A percentile compares a stretch with the other conserved stretches of the same genome.
phyloP scores from a whole-genome alignment of 2,329 filamentous ascomycete species.

The Herpotrichia juniperi region DNA sequence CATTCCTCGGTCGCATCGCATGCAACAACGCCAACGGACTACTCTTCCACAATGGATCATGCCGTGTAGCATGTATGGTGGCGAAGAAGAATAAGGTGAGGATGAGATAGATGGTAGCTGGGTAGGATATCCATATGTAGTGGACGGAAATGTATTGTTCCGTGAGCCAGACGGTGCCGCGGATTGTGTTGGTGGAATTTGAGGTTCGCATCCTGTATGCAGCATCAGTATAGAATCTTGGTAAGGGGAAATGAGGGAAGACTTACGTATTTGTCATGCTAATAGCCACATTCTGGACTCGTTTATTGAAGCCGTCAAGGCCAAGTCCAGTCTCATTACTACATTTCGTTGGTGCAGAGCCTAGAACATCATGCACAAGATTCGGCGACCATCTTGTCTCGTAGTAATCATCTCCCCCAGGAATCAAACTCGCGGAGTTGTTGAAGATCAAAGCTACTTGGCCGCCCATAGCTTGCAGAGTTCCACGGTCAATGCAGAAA shows the following conservation, averaged over 20 bases:
- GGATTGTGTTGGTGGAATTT: background rate
- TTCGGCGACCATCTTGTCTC: background rate
- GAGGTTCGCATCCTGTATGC: background rate
- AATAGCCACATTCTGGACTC: background rate
- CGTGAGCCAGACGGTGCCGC: background rate
- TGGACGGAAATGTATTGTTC: background rate
- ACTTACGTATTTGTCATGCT: background rate
- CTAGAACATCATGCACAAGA: background rate
- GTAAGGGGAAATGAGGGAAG: background rate
- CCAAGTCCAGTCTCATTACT: background rate
- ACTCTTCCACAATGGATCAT: background rate
- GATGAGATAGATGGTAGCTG: background rate
- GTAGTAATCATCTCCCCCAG: background rate
- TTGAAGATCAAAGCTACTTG: background rate
- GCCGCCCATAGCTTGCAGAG: background rate
- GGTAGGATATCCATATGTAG: background rate
- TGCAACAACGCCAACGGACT: background rate
- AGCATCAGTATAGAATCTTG: background rate
- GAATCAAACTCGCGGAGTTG: background rate
- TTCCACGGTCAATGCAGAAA: background rate
- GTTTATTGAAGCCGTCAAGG: background rate
- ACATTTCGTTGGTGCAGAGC: background rate
- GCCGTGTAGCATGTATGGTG: background rate
- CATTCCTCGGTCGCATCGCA: background rate
- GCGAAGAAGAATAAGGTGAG: background rate